Conservation (phyloP, 2,329 filamentous ascomycete genomes). For the Neoarthrinium moseri region DNA sequence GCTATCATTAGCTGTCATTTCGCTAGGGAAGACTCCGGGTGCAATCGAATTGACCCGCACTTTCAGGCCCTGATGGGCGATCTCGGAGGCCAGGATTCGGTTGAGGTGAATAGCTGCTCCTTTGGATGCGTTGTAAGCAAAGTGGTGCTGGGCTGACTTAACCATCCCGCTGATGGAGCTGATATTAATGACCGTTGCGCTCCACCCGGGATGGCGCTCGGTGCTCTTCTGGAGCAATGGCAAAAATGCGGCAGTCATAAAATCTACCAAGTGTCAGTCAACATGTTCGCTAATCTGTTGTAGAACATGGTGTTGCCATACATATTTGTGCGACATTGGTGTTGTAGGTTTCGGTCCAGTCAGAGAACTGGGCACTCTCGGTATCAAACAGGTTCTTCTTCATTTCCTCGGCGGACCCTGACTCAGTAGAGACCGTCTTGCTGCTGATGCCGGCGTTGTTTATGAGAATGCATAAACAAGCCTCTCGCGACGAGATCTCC, state of each 20-base stretch:
- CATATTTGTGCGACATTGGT: slow-evolving; percentile 73
- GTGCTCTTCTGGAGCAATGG: slow-evolving; percentile 57
- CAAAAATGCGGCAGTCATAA: slow-evolving; percentile 61
- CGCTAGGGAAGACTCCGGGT: slow-evolving; percentile 68
- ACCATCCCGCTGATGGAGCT: slow-evolving; percentile 65
- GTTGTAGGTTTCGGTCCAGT: slow-evolving; percentile 71
- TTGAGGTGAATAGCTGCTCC: slow-evolving; percentile 64
- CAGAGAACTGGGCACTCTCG: slow-evolving; percentile 55
- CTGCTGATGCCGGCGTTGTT: slow-evolving; percentile 69
- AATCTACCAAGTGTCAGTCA: slow-evolving; percentile 29
- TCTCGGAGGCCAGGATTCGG: slow-evolving; percentile 61
- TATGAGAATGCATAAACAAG: slow-evolving; percentile 62
- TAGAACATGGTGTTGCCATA: background rate
- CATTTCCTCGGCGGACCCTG: slow-evolving; percentile 48
- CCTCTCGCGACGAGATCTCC: slow-evolving; percentile 54
- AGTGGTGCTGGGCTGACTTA: slow-evolving; percentile 64
- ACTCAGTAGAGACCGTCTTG: slow-evolving; percentile 52
- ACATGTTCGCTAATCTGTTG: background rate
- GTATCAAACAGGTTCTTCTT: slow-evolving; percentile 67
- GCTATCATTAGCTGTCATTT: slow-evolving; percentile 62
- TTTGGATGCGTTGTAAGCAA: slow-evolving; percentile 63
- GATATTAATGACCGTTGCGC: slow-evolving; percentile 65
- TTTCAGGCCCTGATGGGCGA: slow-evolving; percentile 58
- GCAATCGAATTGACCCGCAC: slow-evolving; percentile 72
- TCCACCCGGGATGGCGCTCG: slow-evolving; percentile 43